Base-by-base conservation (phyloP, 768 basidiomycete genomes). In the Termitomyces sp. region DNA sequence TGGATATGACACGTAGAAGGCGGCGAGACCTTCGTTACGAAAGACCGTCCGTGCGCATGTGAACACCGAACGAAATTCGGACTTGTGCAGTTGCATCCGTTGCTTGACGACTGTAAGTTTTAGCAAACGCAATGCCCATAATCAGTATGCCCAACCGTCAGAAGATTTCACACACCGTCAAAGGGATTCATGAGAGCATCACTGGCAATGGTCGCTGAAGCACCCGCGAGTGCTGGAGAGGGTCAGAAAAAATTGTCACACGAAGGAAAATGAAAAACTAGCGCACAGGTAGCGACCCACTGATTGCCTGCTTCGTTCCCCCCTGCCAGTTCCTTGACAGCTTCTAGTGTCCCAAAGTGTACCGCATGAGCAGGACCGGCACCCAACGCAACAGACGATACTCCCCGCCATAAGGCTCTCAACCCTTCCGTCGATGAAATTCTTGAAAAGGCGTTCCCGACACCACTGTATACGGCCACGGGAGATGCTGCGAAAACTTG, bases 111-210 rank as follows among this genome's bases (percentile, higher is more conserved):
- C 96, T 98, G 70, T n/a, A 51, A 63, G 8, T 51, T 28, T 20
- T 22, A 24, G 31, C 16, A 42, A 18, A 20, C 26, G 15, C 42
- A 41, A 18, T 9, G n/a, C 22, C 37, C 12, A 49, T 34, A 18
- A 22, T 51, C 15, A 52, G 37, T 28, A 20, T 28, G 5, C 26
- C 12, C 24, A 13, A n/a, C 12, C 55, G 57, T 42, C 33, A 33
- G 46, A 46, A 18, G 10, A 52, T 13, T 24, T 22, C 13, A 72
- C 85, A 69, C 71, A 97, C 96, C 96, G 75, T 99, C 97, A 68
- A 99, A 99, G 2, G 97, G 97, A 72, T 98, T 99, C 97, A 99
- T 99, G 55, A 98, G 77, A 2, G 97, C 97, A 75, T 99, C 97
- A 57, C 88, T 90, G 3, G 94, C 90, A 62, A 95, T 90, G 10